phyloP scores from a whole-genome alignment of 2,329 filamentous ascomycete genomes.

The Verticillium isaacii region DNA sequence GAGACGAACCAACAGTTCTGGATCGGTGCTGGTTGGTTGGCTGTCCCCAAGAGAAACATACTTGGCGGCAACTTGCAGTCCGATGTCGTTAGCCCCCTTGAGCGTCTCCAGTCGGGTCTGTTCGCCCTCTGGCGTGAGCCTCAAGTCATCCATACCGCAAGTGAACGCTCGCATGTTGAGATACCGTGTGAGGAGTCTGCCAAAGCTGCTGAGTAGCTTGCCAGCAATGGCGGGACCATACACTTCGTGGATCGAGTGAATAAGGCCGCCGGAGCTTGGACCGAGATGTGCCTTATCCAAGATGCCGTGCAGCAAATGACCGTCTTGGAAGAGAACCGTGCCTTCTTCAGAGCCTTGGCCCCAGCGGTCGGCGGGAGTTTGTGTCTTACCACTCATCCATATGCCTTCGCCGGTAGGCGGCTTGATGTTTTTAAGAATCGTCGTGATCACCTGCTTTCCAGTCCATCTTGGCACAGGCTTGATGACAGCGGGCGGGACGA shows the following conservation, averaged over 20 bases:
- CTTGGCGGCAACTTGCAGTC: slow-evolving; percentile 74
- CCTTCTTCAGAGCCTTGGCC: slow-evolving; percentile 72
- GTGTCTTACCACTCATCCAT: slow-evolving; percentile 73
- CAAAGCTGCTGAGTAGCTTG: slow-evolving; percentile 82
- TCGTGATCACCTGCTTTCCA: slow-evolving; percentile 92
- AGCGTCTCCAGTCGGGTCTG: slow-evolving; percentile 63
- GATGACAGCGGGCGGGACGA: slow-evolving; percentile 74
- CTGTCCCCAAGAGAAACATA: slow-evolving; percentile 79
- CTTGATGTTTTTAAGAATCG: slow-evolving; percentile 86
- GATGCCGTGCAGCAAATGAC: slow-evolving; percentile 84
- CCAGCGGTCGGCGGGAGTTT: slow-evolving; percentile 78
- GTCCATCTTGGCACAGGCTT: slow-evolving; percentile 85
- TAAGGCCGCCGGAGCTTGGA: slow-evolving; percentile 76
- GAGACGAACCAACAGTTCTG: slow-evolving; percentile 70
- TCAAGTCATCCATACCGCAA: slow-evolving; percentile 94
- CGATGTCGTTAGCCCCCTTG: slow-evolving; percentile 61
- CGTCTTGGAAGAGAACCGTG: slow-evolving; percentile 75
- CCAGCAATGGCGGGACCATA: slow-evolving; percentile 87
- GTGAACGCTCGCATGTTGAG: slow-evolving; percentile 93
- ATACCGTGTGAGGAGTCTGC: slow-evolving; percentile 81
- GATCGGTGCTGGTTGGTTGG: slow-evolving; percentile 57
- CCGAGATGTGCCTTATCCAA: slow-evolving; percentile 95
- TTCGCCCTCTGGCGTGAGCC: slow-evolving; percentile 78
- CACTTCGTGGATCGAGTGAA: slow-evolving; percentile 89
- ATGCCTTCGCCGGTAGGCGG: slow-evolving; percentile 72